Percentiles rank a stretch among this genome's conserved stretches.
phyloP scores from a whole-genome alignment of 176 grass and related monocot species.

The Eleusine coracana region DNA sequence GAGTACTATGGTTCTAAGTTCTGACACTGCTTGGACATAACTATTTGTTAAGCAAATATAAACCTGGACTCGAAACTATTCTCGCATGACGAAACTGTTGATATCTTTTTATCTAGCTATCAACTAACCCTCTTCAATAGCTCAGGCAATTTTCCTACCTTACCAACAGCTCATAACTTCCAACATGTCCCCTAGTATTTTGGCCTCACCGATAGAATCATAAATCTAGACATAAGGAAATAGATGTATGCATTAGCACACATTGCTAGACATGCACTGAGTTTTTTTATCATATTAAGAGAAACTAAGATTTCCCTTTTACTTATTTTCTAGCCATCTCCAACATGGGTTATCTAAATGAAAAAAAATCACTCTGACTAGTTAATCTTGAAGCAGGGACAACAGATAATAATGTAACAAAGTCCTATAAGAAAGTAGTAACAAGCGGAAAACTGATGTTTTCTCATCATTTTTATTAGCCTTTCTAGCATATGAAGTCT shows the following conservation, averaged over 20 bases:
- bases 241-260: slow-evolving; percentile 50
- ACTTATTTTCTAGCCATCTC: neutral
- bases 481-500: slow-evolving; percentile 3
- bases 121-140: neutral
- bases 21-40: neutral
- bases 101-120: neutral
- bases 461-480: neutral
- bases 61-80: neutral
- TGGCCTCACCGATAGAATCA: slow-evolving; percentile 24
- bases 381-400: neutral
- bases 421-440: neutral
- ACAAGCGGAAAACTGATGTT: neutral
- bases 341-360: neutral
- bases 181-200: slow-evolving; percentile 44
- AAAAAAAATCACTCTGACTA: neutral
- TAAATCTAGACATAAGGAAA: slow-evolving; percentile 35
- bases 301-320: neutral
- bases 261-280: slow-evolving; percentile 34
- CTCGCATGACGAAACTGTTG: neutral
- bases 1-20: neutral
- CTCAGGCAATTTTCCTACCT: slow-evolving; percentile 29
- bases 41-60: neutral
- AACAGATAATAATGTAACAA: neutral
- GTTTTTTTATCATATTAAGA: slow-evolving; percentile 4
- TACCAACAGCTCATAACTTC: slow-evolving; percentile 43